Base-by-base conservation (phyloP, 768 basidiomycete species). In the Boletus subcaerulescens region DNA sequence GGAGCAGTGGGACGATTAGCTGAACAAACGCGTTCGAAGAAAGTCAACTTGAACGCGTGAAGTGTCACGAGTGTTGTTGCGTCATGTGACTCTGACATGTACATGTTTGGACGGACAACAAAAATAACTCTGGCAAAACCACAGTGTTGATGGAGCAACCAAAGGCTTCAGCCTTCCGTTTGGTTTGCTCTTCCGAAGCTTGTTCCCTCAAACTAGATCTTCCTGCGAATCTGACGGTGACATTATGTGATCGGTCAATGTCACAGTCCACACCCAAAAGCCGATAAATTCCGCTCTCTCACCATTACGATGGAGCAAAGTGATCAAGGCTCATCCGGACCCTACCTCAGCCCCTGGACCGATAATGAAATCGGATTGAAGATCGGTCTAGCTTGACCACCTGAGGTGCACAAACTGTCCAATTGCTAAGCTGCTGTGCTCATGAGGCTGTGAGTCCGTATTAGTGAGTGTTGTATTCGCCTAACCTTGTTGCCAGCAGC, bases 11-110 rank as follows among this genome's bases (percentile, higher is more conserved):
- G 42, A 33, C 32, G 59, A 24, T 44, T 4, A 18, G 56, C 48
- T 41, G 52, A 52, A 41, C 48, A 29, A 39, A 40, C 66, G 57
- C 61, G 66, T 56, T 55, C 33, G 18, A 60, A 53, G 59, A 52
- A 60, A 39, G 36, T 48, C 59, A 72, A 70, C 68, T 45, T 45
- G 58, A 41, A 60, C 66, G 70, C 63, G 69, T 56, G 55, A 62
- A 38, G 32, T 26, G 22, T 62, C 69, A 72, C 64, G 69, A 46
- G 9, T 1, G n/a, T 8, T 9, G 0, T 8, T 4, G 2, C 10
- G 3, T 64, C 62, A 63, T 53, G 53, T 65, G 62, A 63, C 39
- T 8, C 20, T 15, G 9, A 22, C 20, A 32, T 29, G 26, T 29
- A 24, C 24, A 24, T 24, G 24, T 24, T 24, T 24, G 24, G 24